Evolutionary conservation across 441 rosid genomes (phyloP), one percentile per base, ranked within the genome.

Genomic region (Metrosideros polymorpha): DNA sequence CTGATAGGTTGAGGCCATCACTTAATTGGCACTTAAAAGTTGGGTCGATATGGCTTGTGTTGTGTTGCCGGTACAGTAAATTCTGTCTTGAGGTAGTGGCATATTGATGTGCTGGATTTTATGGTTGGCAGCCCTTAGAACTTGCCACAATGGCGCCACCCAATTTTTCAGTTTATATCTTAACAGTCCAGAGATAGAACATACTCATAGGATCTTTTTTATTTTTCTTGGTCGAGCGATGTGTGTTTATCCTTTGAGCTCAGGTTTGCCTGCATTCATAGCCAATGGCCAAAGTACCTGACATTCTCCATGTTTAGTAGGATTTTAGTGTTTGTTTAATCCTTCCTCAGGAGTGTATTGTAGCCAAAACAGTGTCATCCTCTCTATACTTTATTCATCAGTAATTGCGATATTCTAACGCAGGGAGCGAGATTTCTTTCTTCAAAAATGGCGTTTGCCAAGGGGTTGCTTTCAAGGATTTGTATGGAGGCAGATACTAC

Each of bases 341-440:
- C 29, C 49, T 71, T 71, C 29, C 49, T 24, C 49, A 24, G 82
- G 18, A 39, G 29, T 45, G 49, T 71, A 22, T 39, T 71, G 17
- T 71, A 22, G 49, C 82, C 49, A 39, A 39, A 42, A 24, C 49
- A 24, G 49, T 39, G 49, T 24, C 49, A 71, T 22, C 9, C 82
- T 71, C n/a, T 71, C 82, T 71, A 12, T 71, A 71, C 49, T 39
- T 71, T 39, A 71, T 49, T 71, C 82, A 71, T 71, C 29, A 12
- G 82, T 22, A 71, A 24, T 71, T 71, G 29, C 82, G 24, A 22
- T 55, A 3, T 82, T 61, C 76, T 82, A 59, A 59, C 88, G 93
- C 95, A 97, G 99, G 97, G 42, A 96, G 99, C 87, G 99, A 97
- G 92, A 95, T 97, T 89, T 94, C 96, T 59, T 95, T 97, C 93